Base-by-base conservation (phyloP, 1,284 basidiomycete genomes). In the Caloboletus firmus region DNA sequence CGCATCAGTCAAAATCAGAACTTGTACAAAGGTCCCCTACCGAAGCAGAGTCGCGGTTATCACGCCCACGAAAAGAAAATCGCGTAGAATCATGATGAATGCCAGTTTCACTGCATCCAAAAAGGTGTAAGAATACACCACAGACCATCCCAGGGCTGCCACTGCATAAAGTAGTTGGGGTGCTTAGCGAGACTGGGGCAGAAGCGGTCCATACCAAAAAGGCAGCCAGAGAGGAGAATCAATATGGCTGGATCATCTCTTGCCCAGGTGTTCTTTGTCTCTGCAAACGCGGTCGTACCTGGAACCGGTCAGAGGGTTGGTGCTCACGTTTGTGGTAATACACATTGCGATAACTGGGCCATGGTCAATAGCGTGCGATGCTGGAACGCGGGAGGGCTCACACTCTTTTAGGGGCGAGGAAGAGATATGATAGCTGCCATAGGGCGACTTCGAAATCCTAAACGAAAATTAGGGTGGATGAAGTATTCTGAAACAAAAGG, bases 201-300 rank as follows among this genome's bases (percentile, higher is more conserved):
- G 9, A 45, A 26, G 37, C 10, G 4, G 17, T 28, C 6, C 83
- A 55, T 57, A 93, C 92, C 82, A 55, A 77, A 77, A 15, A 95
- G 79, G 69, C 87, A 91, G 39, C 82, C 89, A 31, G 84, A 81
- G 50, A 96, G 85, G 46, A 97, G 80, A 42, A 96, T 80, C 35
- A 96, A 78, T 63, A 96, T 94, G 13, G 95, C 94, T 18, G 95
- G 95, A 69, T 97, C 94, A 71, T 98, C 95, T 70, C 95, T 79
- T 24, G 94, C 93, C 94, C 95, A 97, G 6, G 91, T 92, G 70
- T 98, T 97, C 79, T 97, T 97, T n/a, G 95, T 98, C 77, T 97
- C 93, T 91, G 66, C 28, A 32, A 40, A 52, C 37, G 13, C 26
- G 39, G 34, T 59, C 44, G 51, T 18, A 51, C 22, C 18, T 10